phyloP scores from a whole-genome alignment of 306 rosid genomes.

The Spatholobus suberectus region DNA sequence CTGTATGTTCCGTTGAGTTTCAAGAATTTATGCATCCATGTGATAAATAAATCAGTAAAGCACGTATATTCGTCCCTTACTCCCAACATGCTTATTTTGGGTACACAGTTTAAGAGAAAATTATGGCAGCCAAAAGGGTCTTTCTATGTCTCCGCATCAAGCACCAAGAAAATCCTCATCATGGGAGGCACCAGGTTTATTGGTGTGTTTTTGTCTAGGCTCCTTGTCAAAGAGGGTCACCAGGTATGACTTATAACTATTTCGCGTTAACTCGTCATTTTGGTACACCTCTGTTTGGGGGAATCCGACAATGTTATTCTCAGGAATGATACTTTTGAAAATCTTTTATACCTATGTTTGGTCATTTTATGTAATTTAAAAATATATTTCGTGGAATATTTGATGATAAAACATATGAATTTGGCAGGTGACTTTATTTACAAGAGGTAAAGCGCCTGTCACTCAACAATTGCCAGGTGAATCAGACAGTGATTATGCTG shows the following conservation, averaged over 20 bases:
- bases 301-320: not conserved
- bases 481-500: constrained; percentile 73
- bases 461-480: constrained; percentile 89
- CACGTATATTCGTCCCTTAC: not conserved
- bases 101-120: constrained; percentile 74
- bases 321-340: not conserved
- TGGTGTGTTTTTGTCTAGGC: constrained; percentile 92
- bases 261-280: not conserved
- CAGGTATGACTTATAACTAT: constrained; percentile 59
- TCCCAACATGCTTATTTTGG: constrained; percentile 13
- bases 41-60: not conserved
- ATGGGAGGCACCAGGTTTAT: constrained; percentile 98
- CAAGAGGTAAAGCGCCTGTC: constrained; percentile 93
- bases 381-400: too few species aligned
- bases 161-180: constrained; percentile 83
- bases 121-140: constrained; percentile 67
- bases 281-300: not conserved
- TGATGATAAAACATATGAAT: constrained; percentile 15
- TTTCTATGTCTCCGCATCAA: constrained; percentile 70
- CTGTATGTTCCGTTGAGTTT: not conserved
- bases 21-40: not conserved
- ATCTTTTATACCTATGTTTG: not conserved
- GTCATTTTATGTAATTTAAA: not conserved
- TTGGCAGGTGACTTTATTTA: constrained; percentile 90
- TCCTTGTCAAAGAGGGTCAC: constrained; percentile 93